Conservation (phyloP, 2,329 filamentous ascomycete species). For the Camillea tinctor region DNA sequence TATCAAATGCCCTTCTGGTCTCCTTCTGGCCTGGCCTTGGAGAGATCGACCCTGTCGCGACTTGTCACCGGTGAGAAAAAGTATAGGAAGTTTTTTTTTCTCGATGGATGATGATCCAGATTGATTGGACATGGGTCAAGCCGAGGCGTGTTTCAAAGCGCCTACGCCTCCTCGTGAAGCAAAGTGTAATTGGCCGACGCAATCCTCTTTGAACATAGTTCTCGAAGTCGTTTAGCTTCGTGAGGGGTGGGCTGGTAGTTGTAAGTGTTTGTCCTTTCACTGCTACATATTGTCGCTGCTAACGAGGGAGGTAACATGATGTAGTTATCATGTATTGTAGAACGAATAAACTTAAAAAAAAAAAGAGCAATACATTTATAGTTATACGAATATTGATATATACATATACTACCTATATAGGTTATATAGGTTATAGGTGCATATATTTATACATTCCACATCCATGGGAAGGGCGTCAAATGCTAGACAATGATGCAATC, state of each 20-base stretch:
- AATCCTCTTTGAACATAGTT: constrained; percentile 9
- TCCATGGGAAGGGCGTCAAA: too few relatives aligned
- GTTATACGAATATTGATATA: too few relatives aligned
- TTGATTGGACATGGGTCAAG: constrained; percentile 23
- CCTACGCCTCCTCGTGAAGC: constrained; percentile 14
- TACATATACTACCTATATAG: too few relatives aligned
- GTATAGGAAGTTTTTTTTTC: constrained; percentile 3
- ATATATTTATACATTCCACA: too few relatives aligned
- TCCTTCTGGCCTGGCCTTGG: neutral
- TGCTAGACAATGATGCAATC: too few relatives aligned
- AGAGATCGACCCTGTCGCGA: constrained; percentile 15
- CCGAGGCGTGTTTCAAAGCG: constrained; percentile 27
- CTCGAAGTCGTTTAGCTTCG: constrained; percentile 6
- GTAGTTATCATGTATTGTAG: neutral
- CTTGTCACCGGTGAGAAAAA: constrained; percentile 6
- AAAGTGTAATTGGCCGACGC: constrained; percentile 7
- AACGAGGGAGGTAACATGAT: neutral
- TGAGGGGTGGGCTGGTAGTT: neutral
- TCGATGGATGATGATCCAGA: constrained; percentile 3
- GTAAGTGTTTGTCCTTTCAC: neutral
- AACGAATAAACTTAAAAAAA: neutral
- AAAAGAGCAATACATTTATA: neutral
- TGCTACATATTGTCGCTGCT: neutral
- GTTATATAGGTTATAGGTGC: too few relatives aligned
- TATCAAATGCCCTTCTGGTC: constrained; percentile 8